A percentile compares a stretch with the other conserved stretches of the same genome.
These are phyloP conservation scores for Raffaelea ambrosiae DNA, from an alignment of 2,329 filamentous ascomycete species.

Conservation along the genomic window DNA sequence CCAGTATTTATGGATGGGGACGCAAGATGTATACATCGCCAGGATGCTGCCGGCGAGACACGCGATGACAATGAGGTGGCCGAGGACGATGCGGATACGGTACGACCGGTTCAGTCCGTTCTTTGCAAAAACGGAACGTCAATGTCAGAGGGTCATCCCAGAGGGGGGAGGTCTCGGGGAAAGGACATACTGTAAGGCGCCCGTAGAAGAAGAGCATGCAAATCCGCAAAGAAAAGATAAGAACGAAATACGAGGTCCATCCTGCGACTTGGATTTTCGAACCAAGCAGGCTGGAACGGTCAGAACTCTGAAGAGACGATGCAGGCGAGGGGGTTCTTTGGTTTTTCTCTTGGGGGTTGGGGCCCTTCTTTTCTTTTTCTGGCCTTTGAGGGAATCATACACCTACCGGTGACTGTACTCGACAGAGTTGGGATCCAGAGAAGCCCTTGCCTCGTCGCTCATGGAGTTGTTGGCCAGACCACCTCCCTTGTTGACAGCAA, in stretches of 20 bases:
- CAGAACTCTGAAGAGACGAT: no score
- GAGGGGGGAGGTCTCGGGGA: background rate
- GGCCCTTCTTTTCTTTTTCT: no score
- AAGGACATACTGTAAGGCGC: slow-evolving; percentile 30
- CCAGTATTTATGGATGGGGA: slow-evolving; percentile 11
- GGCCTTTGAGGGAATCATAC: no score
- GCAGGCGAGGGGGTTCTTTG: no score
- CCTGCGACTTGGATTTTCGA: slow-evolving; percentile 44
- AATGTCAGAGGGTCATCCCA: background rate
- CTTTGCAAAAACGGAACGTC: background rate
- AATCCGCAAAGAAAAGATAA: slow-evolving; percentile 44
- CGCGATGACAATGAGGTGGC: background rate
- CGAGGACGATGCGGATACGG: slow-evolving; percentile 8
- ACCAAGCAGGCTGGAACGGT: slow-evolving; percentile 37
- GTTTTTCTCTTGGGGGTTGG: no score
- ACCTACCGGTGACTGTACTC: slow-evolving; percentile 26
- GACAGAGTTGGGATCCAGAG: slow-evolving; percentile 29
- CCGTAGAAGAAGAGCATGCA: slow-evolving; percentile 47
- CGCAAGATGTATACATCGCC: slow-evolving; percentile 3
- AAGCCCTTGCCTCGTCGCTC: slow-evolving; percentile 36
- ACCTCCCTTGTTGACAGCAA: slow-evolving; percentile 34
- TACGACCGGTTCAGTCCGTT: slow-evolving; percentile 2
- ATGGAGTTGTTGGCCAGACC: slow-evolving; percentile 47
- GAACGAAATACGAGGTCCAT: slow-evolving; percentile 43
- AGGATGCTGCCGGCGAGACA: slow-evolving; percentile 2